Percentiles rank a stretch among this genome's conserved stretches.
Conservation (phyloP, 345 rosid genomes). For the Boechera retrofracta region DNA sequence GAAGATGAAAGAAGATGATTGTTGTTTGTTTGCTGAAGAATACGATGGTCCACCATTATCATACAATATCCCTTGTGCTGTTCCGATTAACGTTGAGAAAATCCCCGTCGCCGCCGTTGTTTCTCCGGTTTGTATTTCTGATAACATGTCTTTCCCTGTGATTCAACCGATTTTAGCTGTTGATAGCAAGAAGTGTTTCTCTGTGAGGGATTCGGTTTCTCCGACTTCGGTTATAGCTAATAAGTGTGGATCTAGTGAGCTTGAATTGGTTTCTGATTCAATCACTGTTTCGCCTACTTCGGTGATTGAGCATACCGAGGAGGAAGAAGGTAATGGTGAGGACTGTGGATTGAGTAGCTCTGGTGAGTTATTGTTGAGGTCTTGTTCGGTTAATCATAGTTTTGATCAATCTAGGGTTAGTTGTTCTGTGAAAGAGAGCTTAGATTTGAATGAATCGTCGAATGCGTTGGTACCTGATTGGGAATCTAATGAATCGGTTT, state of each 20-base stretch:
- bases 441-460: conserved; percentile 55
- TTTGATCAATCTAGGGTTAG: conserved; percentile 30
- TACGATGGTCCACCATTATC: conserved; percentile 87
- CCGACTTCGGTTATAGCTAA: conserved; percentile 51
- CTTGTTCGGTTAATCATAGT: conserved; percentile 31
- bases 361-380: conserved; percentile 59
- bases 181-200: conserved; percentile 50
- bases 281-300: conserved; percentile 76
- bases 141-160: conserved; percentile 70
- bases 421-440: conserved; percentile 55
- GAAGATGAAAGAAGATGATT: conserved; percentile 44
- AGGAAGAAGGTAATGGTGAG: conserved; percentile 44
- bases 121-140: conserved; percentile 64
- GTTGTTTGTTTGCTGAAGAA: conserved; percentile 82
- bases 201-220: conserved; percentile 50
- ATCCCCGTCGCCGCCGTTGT: conserved; percentile 98
- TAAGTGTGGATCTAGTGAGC: conserved; percentile 40
- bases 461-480: conserved; percentile 60
- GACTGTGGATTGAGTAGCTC: conserved; percentile 61
- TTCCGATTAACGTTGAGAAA: conserved; percentile 80
- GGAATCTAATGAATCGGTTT: conserved; percentile 79
- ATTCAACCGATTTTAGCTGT: conserved; percentile 73
- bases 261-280: conserved; percentile 50
- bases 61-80: conserved; percentile 83
- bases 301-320: conserved; percentile 58